These are phyloP conservation scores for Yamadazyma kitorensis DNA, from an alignment of 805 yeast genomes.

Conservation along the genomic window DNA sequence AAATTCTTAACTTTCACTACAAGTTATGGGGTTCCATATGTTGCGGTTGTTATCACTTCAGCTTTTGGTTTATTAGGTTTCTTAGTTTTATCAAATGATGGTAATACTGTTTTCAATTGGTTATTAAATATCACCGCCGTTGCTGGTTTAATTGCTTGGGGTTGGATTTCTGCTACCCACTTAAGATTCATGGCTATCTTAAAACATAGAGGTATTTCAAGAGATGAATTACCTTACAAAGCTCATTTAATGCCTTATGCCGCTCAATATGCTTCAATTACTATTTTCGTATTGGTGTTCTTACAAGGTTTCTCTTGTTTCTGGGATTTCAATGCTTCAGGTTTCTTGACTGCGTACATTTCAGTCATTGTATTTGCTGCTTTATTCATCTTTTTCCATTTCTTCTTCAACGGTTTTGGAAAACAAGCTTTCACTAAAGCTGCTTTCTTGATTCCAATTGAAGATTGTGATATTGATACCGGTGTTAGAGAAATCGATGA, in stretches of 20 bases:
- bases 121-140: slow-evolving; percentile 72
- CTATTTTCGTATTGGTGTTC: slow-evolving; percentile 55
- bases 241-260: slow-evolving; percentile 66
- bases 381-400: slow-evolving; percentile 54
- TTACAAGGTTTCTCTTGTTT: slow-evolving; percentile 74
- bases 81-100: slow-evolving; percentile 51
- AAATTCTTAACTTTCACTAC: slow-evolving; percentile 47
- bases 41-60: slow-evolving; percentile 56
- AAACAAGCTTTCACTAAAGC: slow-evolving; percentile 29
- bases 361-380: slow-evolving; percentile 61
- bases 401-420: slow-evolving; percentile 43
- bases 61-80: slow-evolving; percentile 63
- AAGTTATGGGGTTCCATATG: slow-evolving; percentile 58
- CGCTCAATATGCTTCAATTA: slow-evolving; percentile 61
- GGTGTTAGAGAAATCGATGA: slow-evolving; percentile 65
- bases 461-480: slow-evolving; percentile 67
- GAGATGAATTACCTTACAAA: slow-evolving; percentile 72
- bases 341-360: slow-evolving; percentile 69
- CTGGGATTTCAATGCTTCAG: slow-evolving; percentile 49
- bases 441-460: slow-evolving; percentile 44
- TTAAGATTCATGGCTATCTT: slow-evolving; percentile 68
- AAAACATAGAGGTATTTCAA: slow-evolving; percentile 57
- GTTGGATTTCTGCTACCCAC: slow-evolving; percentile 61
- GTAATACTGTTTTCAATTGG: slow-evolving; percentile 66
- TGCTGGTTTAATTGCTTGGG: slow-evolving; percentile 75